Evolutionary conservation across 768 basidiomycete species (phyloP), one percentile per base, ranked within the genome.

Genomic region (Sarcodon sp.): DNA sequence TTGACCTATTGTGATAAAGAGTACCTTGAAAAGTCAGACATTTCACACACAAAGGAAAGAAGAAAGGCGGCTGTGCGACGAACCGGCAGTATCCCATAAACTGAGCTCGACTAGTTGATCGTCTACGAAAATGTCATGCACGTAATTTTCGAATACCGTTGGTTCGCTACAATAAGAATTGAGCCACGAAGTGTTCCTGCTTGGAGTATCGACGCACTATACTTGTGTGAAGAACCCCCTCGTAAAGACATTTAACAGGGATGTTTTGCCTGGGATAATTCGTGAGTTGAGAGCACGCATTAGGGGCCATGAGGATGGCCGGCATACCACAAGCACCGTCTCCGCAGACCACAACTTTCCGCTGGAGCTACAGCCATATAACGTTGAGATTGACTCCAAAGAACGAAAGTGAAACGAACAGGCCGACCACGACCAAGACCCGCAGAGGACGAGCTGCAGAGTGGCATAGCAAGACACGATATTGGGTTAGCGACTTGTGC

Each of bases 61-160:
- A 33, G 39, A 34, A 45, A 41, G 8, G 6, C 37, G 5, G 37
- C 7, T 27, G 39, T 41, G 11, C 27, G 45, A 65, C 76, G 51
- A 60, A 91, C 94, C 93, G 41, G 94, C 94, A 41, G 94, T 98
- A 62, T 98, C 94, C 94, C 94, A 98, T 53, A 98, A 61, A 61
- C 90, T 89, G 39, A 99, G 71, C 59, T 98, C 93, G 11, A 97
- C 83, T 32, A 76, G 63, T 56, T 89, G 83, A 33, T 89, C 90
- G 54, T 97, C 92, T 27, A 94, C 79, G 54, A 73, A 73, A 47
- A 93, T 69, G 54, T 92, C 87, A 61, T 93, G 87, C 9, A 94
- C 91, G 58, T 94, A 92, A 67, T 97, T 98, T 65, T 98, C 94
- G 55, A 98, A 98, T 4, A 98, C 93, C 21, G 89, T 92, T 6